A percentile compares a stretch with the other conserved stretches of the same genome.
phyloP scores from a whole-genome alignment of 192 early-diverging fungal genomes.

The Coemansia sp. region DNA sequence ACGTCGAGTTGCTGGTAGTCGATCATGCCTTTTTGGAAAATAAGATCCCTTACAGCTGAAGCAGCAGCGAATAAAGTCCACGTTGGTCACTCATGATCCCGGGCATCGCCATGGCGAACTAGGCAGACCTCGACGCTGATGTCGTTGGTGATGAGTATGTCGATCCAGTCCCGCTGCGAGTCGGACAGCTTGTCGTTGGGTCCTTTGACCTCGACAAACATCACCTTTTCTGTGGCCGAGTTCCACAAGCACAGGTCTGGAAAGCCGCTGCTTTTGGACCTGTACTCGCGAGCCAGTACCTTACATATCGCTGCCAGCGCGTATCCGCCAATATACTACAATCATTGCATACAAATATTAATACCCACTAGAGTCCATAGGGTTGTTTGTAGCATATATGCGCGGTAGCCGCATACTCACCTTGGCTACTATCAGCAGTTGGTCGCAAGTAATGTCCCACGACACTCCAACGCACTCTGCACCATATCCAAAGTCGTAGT shows the following conservation, averaged over 20 bases:
- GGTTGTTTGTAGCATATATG: neutral
- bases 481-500: constrained; percentile 27
- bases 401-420: constrained; percentile 12
- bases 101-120: constrained; percentile 47
- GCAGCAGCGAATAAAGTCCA: neutral
- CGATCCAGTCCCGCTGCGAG: constrained; percentile 70
- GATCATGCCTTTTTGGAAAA: constrained; percentile 55
- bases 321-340: constrained; percentile 60
- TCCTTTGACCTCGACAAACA: constrained; percentile 71
- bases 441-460: constrained; percentile 36
- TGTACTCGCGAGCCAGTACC: constrained; percentile 63
- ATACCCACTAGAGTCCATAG: neutral
- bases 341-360: neutral
- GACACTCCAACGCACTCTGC: constrained; percentile 41
- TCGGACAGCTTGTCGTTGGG: constrained; percentile 69
- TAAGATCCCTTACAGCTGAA: constrained; percentile 43
- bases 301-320: constrained; percentile 60
- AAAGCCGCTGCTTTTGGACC: constrained; percentile 62
- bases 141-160: constrained; percentile 54
- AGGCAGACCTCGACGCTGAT: constrained; percentile 66
- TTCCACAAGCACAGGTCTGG: constrained; percentile 75
- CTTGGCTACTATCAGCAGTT: constrained; percentile 27
- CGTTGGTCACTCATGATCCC: constrained; percentile 11
- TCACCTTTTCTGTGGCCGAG: constrained; percentile 50
- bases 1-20: constrained; percentile 56